Conservation (phyloP, 192 early-diverging fungal genomes). For the Gaertneriomyces semiglobifer region DNA sequence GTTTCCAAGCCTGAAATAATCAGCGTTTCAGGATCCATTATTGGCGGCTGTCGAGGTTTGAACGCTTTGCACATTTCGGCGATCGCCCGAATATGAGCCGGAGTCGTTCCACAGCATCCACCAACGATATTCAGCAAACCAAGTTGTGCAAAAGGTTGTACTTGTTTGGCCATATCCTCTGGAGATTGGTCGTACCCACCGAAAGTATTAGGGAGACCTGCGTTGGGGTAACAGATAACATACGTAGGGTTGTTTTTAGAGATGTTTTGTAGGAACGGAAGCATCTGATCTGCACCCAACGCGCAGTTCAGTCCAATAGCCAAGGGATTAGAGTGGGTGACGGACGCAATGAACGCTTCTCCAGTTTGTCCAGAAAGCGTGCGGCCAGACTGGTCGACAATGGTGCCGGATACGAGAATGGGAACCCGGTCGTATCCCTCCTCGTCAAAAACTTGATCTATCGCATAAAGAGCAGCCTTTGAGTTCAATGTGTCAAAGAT, state of each 20-base stretch:
- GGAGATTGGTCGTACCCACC: conserved; percentile 94
- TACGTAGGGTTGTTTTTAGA: conserved; percentile 75
- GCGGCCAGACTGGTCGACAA: conserved; percentile 94
- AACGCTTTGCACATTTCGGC: conserved; percentile 72
- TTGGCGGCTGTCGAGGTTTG: conserved; percentile 73
- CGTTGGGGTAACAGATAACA: conserved; percentile 93
- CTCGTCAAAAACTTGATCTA: conserved; percentile 79
- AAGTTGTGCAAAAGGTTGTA: conserved; percentile 83
- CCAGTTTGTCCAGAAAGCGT: conserved; percentile 96
- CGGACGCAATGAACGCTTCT: conserved; percentile 88
- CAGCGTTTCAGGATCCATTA: conserved; percentile 64
- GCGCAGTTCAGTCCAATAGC: conserved; percentile 81
- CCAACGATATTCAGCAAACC: conserved; percentile 95
- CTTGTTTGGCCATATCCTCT: conserved; percentile 77
- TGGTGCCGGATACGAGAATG: conserved; percentile 67
- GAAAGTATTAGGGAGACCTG: conserved; percentile 95
- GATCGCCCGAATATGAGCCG: conserved; percentile 84
- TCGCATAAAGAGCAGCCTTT: conserved; percentile 91
- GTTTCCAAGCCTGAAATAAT: conserved; percentile 81
- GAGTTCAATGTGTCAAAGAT: conserved; percentile 98
- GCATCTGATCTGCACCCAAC: conserved; percentile 81
- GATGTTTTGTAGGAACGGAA: conserved; percentile 90
- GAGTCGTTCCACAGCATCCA: conserved; percentile 97
- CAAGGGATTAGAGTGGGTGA: conserved; percentile 73
- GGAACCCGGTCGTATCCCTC: conserved; percentile 58